These are phyloP conservation scores for Leptographium procerum DNA, from an alignment of 2,329 filamentous ascomycete genomes.

Conservation along the genomic window DNA sequence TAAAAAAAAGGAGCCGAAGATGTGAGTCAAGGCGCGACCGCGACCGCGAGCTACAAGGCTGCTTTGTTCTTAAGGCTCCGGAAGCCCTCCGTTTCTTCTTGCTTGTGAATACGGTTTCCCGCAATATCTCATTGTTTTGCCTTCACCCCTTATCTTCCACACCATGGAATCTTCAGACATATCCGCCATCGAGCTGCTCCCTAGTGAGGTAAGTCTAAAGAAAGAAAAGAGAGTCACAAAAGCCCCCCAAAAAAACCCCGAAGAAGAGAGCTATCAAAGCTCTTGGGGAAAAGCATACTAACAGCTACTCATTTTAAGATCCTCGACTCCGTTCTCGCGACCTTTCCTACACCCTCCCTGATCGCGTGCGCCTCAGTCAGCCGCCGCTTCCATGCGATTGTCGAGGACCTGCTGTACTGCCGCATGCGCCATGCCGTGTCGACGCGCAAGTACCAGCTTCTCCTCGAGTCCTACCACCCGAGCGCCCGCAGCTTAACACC, in stretches of 20 bases:
- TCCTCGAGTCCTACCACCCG: constrained; percentile 72
- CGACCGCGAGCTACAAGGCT: background rate
- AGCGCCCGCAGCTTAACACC: constrained; percentile 57
- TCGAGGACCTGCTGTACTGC: constrained; percentile 18
- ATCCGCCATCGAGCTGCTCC: constrained; percentile 7
- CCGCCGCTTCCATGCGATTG: constrained; percentile 19
- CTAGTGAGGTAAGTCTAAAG: constrained; percentile 7
- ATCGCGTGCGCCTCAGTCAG: constrained; percentile 17
- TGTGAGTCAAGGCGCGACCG: background rate
- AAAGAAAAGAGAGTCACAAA: background rate
- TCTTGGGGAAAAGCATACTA: no score
- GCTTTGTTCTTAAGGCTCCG: background rate
- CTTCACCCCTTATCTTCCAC: background rate
- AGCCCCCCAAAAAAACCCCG: no score
- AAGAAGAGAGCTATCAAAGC: background rate
- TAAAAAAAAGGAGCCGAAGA: background rate
- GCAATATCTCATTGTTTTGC: background rate
- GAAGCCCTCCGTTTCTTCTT: background rate
- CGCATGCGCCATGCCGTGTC: constrained; percentile 35
- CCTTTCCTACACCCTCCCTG: constrained; percentile 17
- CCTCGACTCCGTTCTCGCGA: constrained; percentile 19
- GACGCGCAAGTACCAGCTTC: constrained; percentile 51
- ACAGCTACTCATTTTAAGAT: no score
- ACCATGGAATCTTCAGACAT: background rate
- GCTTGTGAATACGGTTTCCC: background rate